Conservation (phyloP, 1,139 yeast species). For the Hyphopichia burtonii region DNA sequence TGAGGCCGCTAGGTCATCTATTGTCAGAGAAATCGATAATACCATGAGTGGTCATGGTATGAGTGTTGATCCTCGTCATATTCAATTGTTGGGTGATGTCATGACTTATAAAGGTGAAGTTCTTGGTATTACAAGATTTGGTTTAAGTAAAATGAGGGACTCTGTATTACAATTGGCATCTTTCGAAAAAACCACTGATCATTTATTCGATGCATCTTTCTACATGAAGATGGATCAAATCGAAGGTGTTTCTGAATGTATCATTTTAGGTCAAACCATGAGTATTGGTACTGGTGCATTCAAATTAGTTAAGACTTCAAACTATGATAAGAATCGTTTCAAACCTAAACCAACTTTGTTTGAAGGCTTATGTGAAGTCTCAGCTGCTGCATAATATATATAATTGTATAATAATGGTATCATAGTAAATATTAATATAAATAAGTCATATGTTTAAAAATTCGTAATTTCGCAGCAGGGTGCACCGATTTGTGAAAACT, state of each 20-base stretch:
- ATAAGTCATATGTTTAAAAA: background rate
- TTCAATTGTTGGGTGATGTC: slow-evolving; percentile 94
- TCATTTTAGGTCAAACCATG: slow-evolving; percentile 97
- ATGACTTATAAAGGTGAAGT: slow-evolving; percentile 99
- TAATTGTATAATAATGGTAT: slow-evolving; percentile 2
- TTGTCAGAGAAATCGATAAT: slow-evolving; percentile 91
- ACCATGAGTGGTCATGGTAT: slow-evolving; percentile 99
- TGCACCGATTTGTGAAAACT: background rate
- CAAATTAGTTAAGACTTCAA: slow-evolving; percentile 68
- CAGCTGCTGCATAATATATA: slow-evolving; percentile 14
- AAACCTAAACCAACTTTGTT: slow-evolving; percentile 57
- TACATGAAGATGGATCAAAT: slow-evolving; percentile 94
- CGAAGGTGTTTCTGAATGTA: slow-evolving; percentile 98
- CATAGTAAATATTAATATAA: background rate
- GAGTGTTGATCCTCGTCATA: slow-evolving; percentile 99
- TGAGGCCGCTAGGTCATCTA: slow-evolving; percentile 94
- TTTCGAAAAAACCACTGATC: slow-evolving; percentile 98
- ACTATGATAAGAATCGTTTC: slow-evolving; percentile 44
- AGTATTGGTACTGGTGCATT: slow-evolving; percentile 96
- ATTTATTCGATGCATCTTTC: slow-evolving; percentile 96
- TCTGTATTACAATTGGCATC: slow-evolving; percentile 95
- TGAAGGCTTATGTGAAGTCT: slow-evolving; percentile 47
- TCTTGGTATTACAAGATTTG: slow-evolving; percentile 95
- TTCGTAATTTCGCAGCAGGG: background rate
- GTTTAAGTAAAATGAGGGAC: slow-evolving; percentile 97